These are phyloP conservation scores for Ilex aquifolium DNA, from an alignment of 257 asterid genomes.

Conservation along the genomic window DNA sequence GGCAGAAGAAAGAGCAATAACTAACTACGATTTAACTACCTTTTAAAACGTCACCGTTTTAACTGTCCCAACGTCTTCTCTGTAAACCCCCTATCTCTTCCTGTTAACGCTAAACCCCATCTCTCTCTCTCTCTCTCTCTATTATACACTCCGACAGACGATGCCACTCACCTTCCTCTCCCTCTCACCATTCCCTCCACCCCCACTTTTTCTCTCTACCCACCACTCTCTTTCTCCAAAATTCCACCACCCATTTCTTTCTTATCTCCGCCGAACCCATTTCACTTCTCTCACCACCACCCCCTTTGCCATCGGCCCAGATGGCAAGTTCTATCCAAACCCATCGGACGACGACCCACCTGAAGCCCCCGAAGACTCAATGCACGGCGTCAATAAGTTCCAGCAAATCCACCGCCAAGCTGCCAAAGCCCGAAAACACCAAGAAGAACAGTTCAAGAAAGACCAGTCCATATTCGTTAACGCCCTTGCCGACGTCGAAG, in stretches of 20 bases:
- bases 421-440: slow-evolving; percentile 55
- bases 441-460: slow-evolving; percentile 61
- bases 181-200: slow-evolving; percentile 36
- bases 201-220: slow-evolving; percentile 15
- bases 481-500: slow-evolving; percentile 78
- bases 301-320: slow-evolving; percentile 69
- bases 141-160: slow-evolving; percentile 2
- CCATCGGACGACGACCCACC: slow-evolving; percentile 95
- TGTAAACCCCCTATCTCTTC: slow-evolving; percentile 16
- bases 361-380: slow-evolving; percentile 89
- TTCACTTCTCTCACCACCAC: slow-evolving; percentile 6
- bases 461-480: slow-evolving; percentile 61
- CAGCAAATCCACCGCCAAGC: slow-evolving; percentile 89
- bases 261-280: neutral
- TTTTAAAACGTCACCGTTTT: no score
- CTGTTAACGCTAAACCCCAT: slow-evolving; percentile 17
- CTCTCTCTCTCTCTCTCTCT: slow-evolving; percentile 3
- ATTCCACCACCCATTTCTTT: slow-evolving; percentile 17
- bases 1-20: no score
- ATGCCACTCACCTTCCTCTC: slow-evolving; percentile 38
- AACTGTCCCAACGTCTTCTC: no score
- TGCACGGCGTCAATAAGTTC: slow-evolving; percentile 89
- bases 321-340: slow-evolving; percentile 70
- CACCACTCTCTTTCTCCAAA: slow-evolving; percentile 18
- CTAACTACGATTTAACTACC: no score